Evolutionary conservation across 2,329 filamentous ascomycete genomes (phyloP), one percentile per base, ranked within the genome.

Genomic region (Aureobasidium musti): DNA sequence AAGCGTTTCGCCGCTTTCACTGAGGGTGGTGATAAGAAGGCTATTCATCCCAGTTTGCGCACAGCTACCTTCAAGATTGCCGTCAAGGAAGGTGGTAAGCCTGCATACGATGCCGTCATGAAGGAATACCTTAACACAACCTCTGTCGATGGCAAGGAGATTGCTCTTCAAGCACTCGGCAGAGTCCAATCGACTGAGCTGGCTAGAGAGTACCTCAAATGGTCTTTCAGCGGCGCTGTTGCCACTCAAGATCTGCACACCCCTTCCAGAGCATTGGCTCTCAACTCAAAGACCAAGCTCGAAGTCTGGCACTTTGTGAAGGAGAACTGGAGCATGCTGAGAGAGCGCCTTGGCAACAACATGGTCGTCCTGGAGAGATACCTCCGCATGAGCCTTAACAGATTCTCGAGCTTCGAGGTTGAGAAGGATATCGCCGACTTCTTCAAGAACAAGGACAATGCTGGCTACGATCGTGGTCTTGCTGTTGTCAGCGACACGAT

Each of bases 361-460:
- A 90, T 92, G 69, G 89, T 97, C 35, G 87, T 97, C 3, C 82
- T 97, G 19, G 94, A 99, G 79, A 88, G 94, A 56, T 97, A 96
- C 79, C 81, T 99, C 72, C 88, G 91, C 72, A 82, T 90, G 71
- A 88, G 88, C 52, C 81, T 99, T 71, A 87, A 86, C 73, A 90
- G 91, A 75, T 98, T 96, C 76, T 86, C 91, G 3, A 88, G 92
- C 72, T 79, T 82, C 17, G 84, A 85, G 69, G 83, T 87, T 19
- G 85, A 91, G 69, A 83, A 87, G 70, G 92, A 97, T 64, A 95
- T 99, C 73, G 83, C 88, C 59, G 77, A 80, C 2, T 99, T 99
- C 83, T 99, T 98, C 82, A 83, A 86, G 72, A 85, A 86, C 73
- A 96, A 94, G 82, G 91, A 98, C 74, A 94, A 90, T 21, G 87